phyloP scores from a whole-genome alignment of 2,329 filamentous ascomycete genomes.

The Fragosphaeria purpurea region DNA sequence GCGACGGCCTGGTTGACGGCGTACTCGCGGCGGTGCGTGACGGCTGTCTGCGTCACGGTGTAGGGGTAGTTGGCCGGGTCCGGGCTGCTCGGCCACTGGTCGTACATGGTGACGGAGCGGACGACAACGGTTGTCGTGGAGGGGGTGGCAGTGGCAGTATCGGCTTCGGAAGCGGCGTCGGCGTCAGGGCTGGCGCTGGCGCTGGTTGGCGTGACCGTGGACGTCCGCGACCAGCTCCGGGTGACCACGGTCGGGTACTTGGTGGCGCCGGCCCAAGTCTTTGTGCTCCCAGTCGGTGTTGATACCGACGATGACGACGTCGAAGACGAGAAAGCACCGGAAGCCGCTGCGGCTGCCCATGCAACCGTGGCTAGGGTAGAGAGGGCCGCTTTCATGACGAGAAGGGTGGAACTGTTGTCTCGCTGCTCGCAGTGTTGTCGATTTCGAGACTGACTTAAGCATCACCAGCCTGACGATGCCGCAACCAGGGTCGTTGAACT shows the following conservation, averaged over 20 bases:
- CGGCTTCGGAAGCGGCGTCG: neutral
- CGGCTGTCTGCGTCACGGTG: slow-evolving; percentile 3
- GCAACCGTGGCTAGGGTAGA: no score
- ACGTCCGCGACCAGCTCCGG: slow-evolving; percentile 3
- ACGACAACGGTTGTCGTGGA: neutral
- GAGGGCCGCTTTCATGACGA: no score
- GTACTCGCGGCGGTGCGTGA: slow-evolving; percentile 2
- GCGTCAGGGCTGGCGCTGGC: no score
- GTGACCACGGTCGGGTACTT: slow-evolving; percentile 5
- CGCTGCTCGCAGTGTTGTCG: no score
- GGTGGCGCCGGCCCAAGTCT: neutral
- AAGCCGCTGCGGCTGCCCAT: no score
- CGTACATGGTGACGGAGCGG: slow-evolving; percentile 5
- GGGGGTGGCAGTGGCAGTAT: neutral
- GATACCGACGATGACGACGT: no score
- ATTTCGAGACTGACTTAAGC: no score
- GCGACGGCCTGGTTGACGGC: neutral
- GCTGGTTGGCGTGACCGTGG: neutral
- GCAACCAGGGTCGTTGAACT: no score
- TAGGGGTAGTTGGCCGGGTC: slow-evolving; percentile 4
- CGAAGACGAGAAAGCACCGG: no score
- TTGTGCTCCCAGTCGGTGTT: no score
- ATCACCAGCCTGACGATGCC: no score
- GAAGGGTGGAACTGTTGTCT: no score
- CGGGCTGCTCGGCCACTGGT: slow-evolving; percentile 6